Base-by-base conservation (phyloP, 2,329 filamentous ascomycete species). In the Pseudopyrenochaeta lycopersici region DNA sequence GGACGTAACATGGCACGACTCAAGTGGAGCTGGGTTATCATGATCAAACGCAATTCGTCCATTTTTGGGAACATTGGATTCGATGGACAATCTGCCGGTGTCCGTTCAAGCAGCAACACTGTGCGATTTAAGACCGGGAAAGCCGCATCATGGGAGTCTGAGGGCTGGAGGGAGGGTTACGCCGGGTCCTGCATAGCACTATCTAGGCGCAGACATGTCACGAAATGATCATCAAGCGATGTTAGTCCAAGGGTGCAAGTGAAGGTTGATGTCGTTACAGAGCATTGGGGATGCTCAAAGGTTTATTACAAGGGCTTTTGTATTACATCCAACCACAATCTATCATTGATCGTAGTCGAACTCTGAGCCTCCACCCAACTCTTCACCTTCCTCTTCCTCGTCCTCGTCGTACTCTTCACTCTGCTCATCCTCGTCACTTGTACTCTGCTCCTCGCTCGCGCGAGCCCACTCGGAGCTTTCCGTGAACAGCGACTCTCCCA, bases 401-500 rank as follows among this genome's bases (percentile, higher is more conserved):
- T 76, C 72, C 36, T 76, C 71, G 10, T 76, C 70, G 21, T 75
- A 73, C 57, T 76, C 73, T 35, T 76, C 71, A 27, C 70, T 73
- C 42, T 73, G 66, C 51, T 68, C 60, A 30, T 72, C 68, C 14
- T 60, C 52, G 1, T 53, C 54, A 18, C 56, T 51, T 45, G 48
- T 54, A 27, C 58, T 67, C 10, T 51, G 39, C 17, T 63, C 61
- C 9, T 67, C 63, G 31, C 71, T 73, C 1, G 68, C 72, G 10
- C 70, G 44, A 31, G 73, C 73, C 75, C 75, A 77, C 60, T 75
- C 74, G 2, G 67, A 63, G 39, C 66, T 71, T 60, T 77, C 75
- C 0, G 53, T 59, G 7, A 71, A 64, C 31, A 74, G 50, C 5
- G 56, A 61, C 10, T 68, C 68, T 1, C 67, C 67, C 4, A 73